Evolutionary conservation across 148 eudicot genomes (phyloP), one percentile per base, ranked within the genome.

Genomic region (Diospyros lotus): DNA sequence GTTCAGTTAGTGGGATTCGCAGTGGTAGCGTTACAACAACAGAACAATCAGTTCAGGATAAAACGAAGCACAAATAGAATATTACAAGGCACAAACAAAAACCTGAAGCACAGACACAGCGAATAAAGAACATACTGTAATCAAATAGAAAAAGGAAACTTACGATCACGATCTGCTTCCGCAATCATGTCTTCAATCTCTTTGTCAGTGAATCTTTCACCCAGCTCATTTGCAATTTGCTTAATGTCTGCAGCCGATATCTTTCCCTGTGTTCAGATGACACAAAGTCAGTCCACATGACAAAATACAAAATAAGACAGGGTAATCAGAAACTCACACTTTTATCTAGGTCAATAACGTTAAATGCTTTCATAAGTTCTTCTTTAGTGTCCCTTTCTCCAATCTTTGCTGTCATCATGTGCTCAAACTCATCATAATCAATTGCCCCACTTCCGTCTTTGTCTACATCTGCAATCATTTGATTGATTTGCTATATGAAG

Each of bases 401-500:
- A 63, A 88, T 86, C 82, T 95, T 89, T 46, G 96, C 97, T 73
- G 97, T 92, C 97, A 95, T 95, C 95, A 95, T 95, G 84, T 89
- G 79, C 79, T 81, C 86, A 73, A 95, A 95, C 78, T 95, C 98
- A 80, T 92, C 98, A 62, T 87, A 95, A 73, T 95, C 98, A 66
- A 95, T 92, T 66, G 97, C 87, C 65, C 98, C 98, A 81, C 97
- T 95, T 66, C 97, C 98, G 83, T 94, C 97, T 77, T 94, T 92
- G 79, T 94, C 98, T 50, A 92, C 98, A 73, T 92, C 97, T 6
- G 97, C 96, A 86, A 94, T 94, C 97, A 90, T 90, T 84, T 86
- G 87, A 54, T 64, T 83, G 54, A 94, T 94, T 90, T 92, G 94
- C 97, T 95, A 93, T 56, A 86, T 50, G n/a, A 70, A 12, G 44